Conservation (phyloP, 2,329 filamentous ascomycete genomes). For the Scedosporium dehoogii region DNA sequence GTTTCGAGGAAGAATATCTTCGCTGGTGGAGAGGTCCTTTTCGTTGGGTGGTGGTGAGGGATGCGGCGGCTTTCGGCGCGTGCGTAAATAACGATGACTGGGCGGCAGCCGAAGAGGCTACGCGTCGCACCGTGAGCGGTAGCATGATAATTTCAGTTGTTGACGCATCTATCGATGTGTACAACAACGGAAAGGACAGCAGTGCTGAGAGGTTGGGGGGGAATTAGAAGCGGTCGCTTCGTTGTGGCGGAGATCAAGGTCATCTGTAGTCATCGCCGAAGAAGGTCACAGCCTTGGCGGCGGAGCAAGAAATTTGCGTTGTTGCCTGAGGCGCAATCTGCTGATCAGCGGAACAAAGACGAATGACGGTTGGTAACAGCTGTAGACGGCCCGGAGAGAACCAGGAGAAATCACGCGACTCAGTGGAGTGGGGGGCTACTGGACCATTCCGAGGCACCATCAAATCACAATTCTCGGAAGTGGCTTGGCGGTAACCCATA, state of each 20-base stretch:
- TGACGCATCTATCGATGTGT: constrained; percentile 1
- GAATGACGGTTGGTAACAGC: background rate
- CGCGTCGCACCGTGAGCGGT: constrained; percentile 46
- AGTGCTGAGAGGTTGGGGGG: background rate
- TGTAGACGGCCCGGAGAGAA: background rate
- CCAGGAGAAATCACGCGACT: background rate
- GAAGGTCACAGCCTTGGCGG: constrained; percentile 5
- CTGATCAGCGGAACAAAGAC: background rate
- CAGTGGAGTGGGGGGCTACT: background rate
- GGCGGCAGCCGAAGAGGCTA: constrained; percentile 33
- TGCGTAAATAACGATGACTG: constrained; percentile 22
- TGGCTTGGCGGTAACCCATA: background rate
- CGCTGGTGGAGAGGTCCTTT: constrained; percentile 32
- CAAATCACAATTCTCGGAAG: background rate
- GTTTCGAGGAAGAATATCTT: constrained; percentile 51
- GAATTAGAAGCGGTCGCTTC: constrained; percentile 8
- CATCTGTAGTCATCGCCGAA: constrained; percentile 5
- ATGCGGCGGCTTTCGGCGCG: constrained; percentile 26
- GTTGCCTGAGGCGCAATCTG: constrained; percentile 10
- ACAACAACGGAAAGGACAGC: constrained; percentile 1
- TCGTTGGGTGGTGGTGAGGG: constrained; percentile 17
- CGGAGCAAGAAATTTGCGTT: constrained; percentile 7
- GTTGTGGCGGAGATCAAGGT: constrained; percentile 10
- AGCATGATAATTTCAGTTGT: constrained; percentile 30
- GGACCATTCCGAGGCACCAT: background rate